Evolutionary conservation across 2,329 filamentous ascomycete genomes (phyloP).

Genomic region (Fusarium euwallaceae): DNA sequence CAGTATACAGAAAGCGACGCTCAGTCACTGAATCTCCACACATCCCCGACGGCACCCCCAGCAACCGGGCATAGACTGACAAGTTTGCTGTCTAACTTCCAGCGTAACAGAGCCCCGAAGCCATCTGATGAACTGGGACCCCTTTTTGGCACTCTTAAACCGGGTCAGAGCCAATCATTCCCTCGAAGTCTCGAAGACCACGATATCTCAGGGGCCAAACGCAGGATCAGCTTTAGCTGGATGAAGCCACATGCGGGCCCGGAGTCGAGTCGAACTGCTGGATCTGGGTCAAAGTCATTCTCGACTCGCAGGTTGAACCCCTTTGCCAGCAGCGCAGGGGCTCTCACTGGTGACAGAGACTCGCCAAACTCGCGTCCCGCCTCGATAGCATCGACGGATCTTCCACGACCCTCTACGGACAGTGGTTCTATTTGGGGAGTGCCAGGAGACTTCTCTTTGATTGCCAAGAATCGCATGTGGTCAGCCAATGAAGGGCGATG

Average conservation of each 20-base stretch:
- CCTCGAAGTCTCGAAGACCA: constrained; percentile 72
- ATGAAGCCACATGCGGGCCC: constrained; percentile 68
- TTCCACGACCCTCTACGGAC: constrained; percentile 84
- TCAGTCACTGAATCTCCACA: constrained; percentile 54
- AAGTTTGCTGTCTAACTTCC: constrained; percentile 70
- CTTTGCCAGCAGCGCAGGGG: constrained; percentile 64
- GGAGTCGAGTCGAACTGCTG: constrained; percentile 51
- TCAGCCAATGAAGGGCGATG: constrained; percentile 68
- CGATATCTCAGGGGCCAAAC: constrained; percentile 66
- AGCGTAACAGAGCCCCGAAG: constrained; percentile 74
- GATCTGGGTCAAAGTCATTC: constrained; percentile 53
- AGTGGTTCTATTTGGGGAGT: constrained; percentile 81
- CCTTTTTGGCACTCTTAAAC: constrained; percentile 76
- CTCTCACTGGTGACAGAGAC: constrained; percentile 66
- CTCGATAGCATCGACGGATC: constrained; percentile 76
- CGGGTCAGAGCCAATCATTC: constrained; percentile 82
- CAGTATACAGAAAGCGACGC: constrained; percentile 64
- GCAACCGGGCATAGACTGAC: constrained; percentile 56
- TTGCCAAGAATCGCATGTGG: constrained; percentile 74
- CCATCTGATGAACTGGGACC: constrained; percentile 65
- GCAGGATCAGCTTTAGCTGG: constrained; percentile 72
- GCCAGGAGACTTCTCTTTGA: constrained; percentile 57
- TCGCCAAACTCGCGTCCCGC: constrained; percentile 73
- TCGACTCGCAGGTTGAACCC: constrained; percentile 60
- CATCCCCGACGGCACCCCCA: constrained; percentile 56